phyloP scores from a whole-genome alignment of 2,329 filamentous ascomycete genomes.

The Cytospora piceae region DNA sequence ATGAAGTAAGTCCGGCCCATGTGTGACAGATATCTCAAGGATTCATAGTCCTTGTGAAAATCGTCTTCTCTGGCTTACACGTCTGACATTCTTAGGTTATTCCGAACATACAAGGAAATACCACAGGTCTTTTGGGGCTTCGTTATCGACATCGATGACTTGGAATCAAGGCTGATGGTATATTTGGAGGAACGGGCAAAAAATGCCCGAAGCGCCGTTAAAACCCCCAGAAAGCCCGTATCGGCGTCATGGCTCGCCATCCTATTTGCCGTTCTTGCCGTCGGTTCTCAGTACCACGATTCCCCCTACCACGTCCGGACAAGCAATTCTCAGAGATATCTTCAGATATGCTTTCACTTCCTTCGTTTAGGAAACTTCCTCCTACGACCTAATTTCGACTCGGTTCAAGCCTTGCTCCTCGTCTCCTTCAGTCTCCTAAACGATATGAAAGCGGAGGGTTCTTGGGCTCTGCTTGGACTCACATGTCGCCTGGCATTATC shows the following conservation, averaged over 20 bases:
- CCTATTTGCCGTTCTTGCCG: constrained; percentile 66
- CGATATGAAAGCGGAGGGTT: constrained; percentile 71
- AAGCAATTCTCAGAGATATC: constrained; percentile 62
- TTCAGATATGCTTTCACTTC: constrained; percentile 68
- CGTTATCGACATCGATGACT: constrained; percentile 67
- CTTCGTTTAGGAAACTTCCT: constrained; percentile 66
- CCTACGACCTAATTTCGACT: constrained; percentile 65
- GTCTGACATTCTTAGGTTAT: constrained; percentile 50
- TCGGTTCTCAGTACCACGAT: constrained; percentile 69
- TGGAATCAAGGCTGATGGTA: constrained; percentile 66
- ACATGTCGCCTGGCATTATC: constrained; percentile 69
- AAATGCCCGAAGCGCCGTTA: constrained; percentile 48
- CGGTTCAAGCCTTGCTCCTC: constrained; percentile 66
- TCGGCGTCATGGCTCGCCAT: constrained; percentile 70
- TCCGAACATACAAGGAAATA: constrained; percentile 69
- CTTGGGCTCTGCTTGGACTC: constrained; percentile 66
- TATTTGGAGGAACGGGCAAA: constrained; percentile 67
- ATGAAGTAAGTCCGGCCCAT: constrained; percentile 59
- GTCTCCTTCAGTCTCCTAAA: constrained; percentile 67
- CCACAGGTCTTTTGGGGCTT: constrained; percentile 71
- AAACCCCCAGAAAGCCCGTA: constrained; percentile 52
- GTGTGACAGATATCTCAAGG: constrained; percentile 1
- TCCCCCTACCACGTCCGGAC: constrained; percentile 65
- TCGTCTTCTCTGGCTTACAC: neutral
- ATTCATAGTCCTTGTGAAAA: neutral